Evolutionary conservation across 2,329 filamentous ascomycete species (phyloP).

Genomic region (Cryphonectria naterciae): DNA sequence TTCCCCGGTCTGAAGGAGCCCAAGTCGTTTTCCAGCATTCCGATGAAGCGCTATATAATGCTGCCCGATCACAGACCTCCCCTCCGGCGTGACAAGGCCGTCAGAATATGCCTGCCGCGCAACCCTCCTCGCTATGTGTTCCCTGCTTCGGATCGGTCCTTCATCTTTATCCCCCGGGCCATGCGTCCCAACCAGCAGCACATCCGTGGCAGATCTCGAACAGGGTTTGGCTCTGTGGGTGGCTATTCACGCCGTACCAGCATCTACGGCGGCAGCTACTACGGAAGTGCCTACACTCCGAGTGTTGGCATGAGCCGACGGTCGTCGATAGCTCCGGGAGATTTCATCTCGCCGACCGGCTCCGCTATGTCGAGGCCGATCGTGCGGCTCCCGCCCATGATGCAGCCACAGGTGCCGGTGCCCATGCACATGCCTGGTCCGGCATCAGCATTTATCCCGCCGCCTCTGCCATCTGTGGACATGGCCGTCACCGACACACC

Average conservation of each 20-base stretch:
- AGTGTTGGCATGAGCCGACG: conserved; percentile 85
- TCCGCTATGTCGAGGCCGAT: conserved; percentile 82
- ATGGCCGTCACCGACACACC: conserved; percentile 25
- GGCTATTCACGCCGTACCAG: conserved; percentile 81
- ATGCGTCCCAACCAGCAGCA: conserved; percentile 91
- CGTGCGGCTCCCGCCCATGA: conserved; percentile 77
- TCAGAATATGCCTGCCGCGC: conserved; percentile 86
- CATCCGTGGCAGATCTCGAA: conserved; percentile 73
- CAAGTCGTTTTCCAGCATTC: conserved; percentile 72
- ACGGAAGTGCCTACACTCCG: conserved; percentile 79
- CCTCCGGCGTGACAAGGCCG: conserved; percentile 92
- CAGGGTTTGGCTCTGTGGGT: conserved; percentile 69
- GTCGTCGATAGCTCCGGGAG: conserved; percentile 76
- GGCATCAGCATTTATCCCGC: conserved; percentile 30
- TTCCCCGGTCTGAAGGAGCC: conserved; percentile 76
- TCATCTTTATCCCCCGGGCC: conserved; percentile 96
- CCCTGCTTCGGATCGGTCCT: conserved; percentile 86
- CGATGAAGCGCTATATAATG: conserved; percentile 89
- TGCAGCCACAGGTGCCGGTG: conserved; percentile 35
- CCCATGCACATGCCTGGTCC: conserved; percentile 34
- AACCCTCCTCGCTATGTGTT: conserved; percentile 85
- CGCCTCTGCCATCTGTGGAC: conserved; percentile 30
- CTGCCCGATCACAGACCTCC: conserved; percentile 94
- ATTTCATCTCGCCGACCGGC: conserved; percentile 77
- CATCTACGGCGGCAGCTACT: conserved; percentile 70